Percentiles rank a stretch among this genome's conserved stretches.
Evolutionary conservation across 129 eudicot genomes (phyloP).

Genomic region (Calendula officinalis): DNA sequence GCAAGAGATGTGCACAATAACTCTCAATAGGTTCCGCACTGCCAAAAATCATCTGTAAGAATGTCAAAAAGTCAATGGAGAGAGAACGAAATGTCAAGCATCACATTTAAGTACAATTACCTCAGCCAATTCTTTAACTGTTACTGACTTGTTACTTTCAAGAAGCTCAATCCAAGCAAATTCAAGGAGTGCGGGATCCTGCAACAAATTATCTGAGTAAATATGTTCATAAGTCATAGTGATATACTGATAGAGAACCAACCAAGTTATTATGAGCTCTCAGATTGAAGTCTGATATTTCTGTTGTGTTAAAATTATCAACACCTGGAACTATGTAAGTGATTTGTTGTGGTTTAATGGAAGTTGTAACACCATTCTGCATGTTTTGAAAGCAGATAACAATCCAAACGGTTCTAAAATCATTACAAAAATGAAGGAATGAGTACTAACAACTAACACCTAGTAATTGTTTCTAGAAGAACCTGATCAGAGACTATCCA

Average conservation of each 20-base stretch:
- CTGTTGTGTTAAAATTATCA: conserved; percentile 57
- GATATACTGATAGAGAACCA: conserved; percentile 20
- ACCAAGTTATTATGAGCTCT: conserved; percentile 83
- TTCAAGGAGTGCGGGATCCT: conserved; percentile 94
- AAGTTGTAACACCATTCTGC: conserved; percentile 81
- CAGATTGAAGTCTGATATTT: conserved; percentile 64
- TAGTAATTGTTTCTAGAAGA: conserved; percentile 36
- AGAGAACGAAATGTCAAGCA: conserved; percentile 22
- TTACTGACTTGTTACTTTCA: conserved; percentile 72
- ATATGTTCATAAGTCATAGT: conserved; percentile 11
- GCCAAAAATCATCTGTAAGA: conserved; percentile 94
- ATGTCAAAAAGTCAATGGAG: conserved; percentile 38
- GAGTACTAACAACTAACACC: conserved; percentile 33
- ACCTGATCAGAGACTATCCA: conserved; percentile 99
- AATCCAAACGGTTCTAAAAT: conserved; percentile 23
- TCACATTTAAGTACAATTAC: conserved; percentile 39
- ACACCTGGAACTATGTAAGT: conserved; percentile 91
- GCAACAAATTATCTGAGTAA: conserved; percentile 22
- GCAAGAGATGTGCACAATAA: conserved; percentile 88
- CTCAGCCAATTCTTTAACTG: conserved; percentile 91
- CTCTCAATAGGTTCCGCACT: conserved; percentile 83
- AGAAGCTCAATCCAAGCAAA: conserved; percentile 98
- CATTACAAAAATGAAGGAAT: conserved; percentile 17
- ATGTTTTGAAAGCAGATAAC: conserved; percentile 23
- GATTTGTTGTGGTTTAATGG: conserved; percentile 92